Percentiles rank a stretch among this genome's conserved stretches.
These are phyloP conservation scores for Triticum timopheevii DNA, from an alignment of 176 grass and related monocot genomes.

Conservation along the genomic window DNA sequence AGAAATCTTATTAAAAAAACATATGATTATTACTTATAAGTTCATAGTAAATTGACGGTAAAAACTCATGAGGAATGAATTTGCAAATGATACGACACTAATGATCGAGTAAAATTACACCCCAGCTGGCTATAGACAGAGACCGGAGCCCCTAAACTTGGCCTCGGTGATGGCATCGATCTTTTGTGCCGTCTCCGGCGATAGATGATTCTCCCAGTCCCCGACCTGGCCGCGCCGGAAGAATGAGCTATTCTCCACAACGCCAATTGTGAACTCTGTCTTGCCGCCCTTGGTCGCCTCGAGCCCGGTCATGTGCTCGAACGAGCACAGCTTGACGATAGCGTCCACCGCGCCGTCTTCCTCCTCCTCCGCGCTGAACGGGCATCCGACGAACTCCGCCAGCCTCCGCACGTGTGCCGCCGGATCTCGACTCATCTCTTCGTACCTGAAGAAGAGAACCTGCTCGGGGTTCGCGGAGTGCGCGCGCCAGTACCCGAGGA, in stretches of 20 bases:
- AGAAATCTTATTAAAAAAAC: too few species aligned
- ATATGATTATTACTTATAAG: too few species aligned
- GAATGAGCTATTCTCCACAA: not conserved
- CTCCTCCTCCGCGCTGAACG: not conserved
- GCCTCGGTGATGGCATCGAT: slow-evolving; percentile 9
- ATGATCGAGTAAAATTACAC: not conserved
- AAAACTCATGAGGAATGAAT: too few species aligned
- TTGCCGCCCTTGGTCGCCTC: slow-evolving; percentile 4
- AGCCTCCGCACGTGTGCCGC: slow-evolving; percentile 1
- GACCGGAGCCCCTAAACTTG: not conserved
- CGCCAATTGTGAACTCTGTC: not conserved
- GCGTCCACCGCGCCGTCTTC: not conserved
- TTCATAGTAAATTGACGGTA: too few species aligned
- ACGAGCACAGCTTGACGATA: slow-evolving; percentile 25
- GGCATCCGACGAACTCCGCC: not conserved
- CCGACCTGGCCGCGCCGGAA: slow-evolving; percentile 17
- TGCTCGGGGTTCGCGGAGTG: not conserved
- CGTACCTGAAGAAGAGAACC: slow-evolving; percentile 42
- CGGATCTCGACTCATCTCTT: not conserved
- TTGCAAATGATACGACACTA: not conserved
- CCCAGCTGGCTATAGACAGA: not conserved
- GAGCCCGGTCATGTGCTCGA: slow-evolving; percentile 20
- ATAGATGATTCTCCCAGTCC: slow-evolving; percentile 32
- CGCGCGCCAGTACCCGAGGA: slow-evolving; percentile 28
- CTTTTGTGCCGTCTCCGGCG: not conserved